These are phyloP conservation scores for Tephrocybe sp. DNA, from an alignment of 768 basidiomycete genomes.

Conservation along the genomic window DNA sequence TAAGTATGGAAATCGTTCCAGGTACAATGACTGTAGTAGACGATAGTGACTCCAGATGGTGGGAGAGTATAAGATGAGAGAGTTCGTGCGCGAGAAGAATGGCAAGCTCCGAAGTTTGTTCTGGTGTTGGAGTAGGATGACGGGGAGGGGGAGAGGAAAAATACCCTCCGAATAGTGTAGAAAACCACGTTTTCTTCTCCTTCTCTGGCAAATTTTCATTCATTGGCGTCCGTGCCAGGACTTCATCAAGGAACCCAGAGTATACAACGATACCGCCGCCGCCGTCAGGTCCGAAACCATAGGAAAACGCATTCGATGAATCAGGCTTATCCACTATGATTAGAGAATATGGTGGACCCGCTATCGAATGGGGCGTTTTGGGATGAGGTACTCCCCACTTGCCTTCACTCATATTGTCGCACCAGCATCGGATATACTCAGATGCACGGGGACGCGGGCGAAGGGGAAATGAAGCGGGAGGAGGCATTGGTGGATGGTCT, in stretches of 20 bases:
- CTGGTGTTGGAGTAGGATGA: slow-evolving; percentile 62
- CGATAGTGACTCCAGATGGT: slow-evolving; percentile 91
- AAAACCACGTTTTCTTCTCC: slow-evolving; percentile 42
- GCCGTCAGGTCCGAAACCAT: slow-evolving; percentile 91
- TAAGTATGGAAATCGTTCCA: slow-evolving; percentile 69
- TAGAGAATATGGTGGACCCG: slow-evolving; percentile 88
- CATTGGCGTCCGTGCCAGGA: slow-evolving; percentile 53
- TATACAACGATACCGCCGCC: slow-evolving; percentile 94
- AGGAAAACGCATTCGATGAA: slow-evolving; percentile 88
- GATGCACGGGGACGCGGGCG: slow-evolving; percentile 80
- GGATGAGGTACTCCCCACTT: slow-evolving; percentile 29
- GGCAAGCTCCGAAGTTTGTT: slow-evolving; percentile 88
- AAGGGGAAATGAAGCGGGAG: slow-evolving; percentile 80
- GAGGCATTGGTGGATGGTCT: slow-evolving; percentile 65
- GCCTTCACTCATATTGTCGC: slow-evolving; percentile 44
- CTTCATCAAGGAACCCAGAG: slow-evolving; percentile 89
- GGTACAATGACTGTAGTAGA: slow-evolving; percentile 82
- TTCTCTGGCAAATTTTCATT: slow-evolving; percentile 18
- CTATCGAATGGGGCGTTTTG: slow-evolving; percentile 49
- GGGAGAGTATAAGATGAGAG: slow-evolving; percentile 85
- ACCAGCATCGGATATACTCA: slow-evolving; percentile 64
- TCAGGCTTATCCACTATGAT: slow-evolving; percentile 87
- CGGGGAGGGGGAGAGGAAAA: slow-evolving; percentile 31
- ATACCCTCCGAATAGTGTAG: slow-evolving; percentile 46
- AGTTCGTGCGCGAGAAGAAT: slow-evolving; percentile 93